These are phyloP conservation scores for Botrytis porri DNA, from an alignment of 2,329 filamentous ascomycete genomes.

Conservation along the genomic window DNA sequence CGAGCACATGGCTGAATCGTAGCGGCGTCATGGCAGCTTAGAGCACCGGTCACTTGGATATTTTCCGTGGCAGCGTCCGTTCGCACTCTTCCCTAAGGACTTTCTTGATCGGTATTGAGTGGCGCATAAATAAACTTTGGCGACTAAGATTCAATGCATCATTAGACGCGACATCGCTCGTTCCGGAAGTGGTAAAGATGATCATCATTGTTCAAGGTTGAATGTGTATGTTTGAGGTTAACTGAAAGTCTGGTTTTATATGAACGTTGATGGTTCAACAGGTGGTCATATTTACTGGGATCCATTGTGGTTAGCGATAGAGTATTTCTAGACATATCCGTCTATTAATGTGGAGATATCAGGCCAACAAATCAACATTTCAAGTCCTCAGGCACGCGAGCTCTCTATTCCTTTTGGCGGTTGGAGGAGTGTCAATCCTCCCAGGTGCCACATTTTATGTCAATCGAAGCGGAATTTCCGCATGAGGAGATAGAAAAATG, in stretches of 20 bases:
- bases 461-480: background rate
- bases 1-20: background rate
- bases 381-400: background rate
- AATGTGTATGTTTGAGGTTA: background rate
- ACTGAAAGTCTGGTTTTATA: background rate
- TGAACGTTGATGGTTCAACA: background rate
- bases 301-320: background rate
- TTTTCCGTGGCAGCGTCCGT: background rate
- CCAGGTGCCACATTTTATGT: background rate
- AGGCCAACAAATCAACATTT: background rate
- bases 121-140: background rate
- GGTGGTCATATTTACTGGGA: background rate
- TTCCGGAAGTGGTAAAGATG: background rate
- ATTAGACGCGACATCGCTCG: constrained; percentile 1
- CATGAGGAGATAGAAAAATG: too few relatives aligned
- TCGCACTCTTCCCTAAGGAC: background rate
- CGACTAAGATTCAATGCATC: background rate
- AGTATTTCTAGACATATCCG: background rate
- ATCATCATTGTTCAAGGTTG: background rate
- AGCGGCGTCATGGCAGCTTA: background rate
- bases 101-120: background rate
- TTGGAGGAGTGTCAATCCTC: background rate
- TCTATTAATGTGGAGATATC: background rate
- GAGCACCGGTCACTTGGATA: background rate
- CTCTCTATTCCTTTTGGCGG: background rate